Percentiles rank a stretch among this genome's conserved stretches.
phyloP scores from a whole-genome alignment of 2,329 filamentous ascomycete species.

The Aureobasidium sp. region DNA sequence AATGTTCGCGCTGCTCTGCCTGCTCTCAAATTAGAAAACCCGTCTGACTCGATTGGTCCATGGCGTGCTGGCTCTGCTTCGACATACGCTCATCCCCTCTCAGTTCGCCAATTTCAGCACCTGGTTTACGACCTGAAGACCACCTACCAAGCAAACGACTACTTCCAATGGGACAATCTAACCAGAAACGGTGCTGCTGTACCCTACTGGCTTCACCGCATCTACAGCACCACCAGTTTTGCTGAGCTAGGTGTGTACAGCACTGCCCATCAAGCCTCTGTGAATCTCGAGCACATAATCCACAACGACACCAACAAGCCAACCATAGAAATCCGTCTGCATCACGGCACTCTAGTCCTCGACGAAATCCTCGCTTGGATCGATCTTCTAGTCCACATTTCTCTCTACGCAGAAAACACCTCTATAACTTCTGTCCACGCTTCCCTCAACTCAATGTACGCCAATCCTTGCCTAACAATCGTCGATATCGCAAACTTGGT shows the following conservation, averaged over 20 bases:
- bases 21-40: neutral
- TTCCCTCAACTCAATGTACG: neutral
- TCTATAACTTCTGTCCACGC: neutral
- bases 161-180: neutral
- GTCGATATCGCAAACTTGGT: neutral
- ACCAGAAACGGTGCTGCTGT: neutral
- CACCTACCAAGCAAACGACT: neutral
- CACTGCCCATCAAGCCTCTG: neutral
- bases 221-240: neutral
- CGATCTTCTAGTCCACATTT: neutral
- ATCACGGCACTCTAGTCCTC: neutral
- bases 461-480: neutral
- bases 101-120: neutral
- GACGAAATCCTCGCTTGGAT: neutral
- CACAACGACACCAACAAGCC: neutral
- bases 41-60: neutral
- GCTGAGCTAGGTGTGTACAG: neutral
- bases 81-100: neutral
- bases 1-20: neutral
- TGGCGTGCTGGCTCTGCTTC: neutral
- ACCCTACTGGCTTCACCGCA: neutral
- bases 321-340: neutral
- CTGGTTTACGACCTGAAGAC: neutral
- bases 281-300: neutral
- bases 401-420: neutral